A percentile compares a stretch with the other conserved stretches of the same genome.
phyloP scores from a whole-genome alignment of 129 eudicot species.

The Glebionis coronaria region DNA sequence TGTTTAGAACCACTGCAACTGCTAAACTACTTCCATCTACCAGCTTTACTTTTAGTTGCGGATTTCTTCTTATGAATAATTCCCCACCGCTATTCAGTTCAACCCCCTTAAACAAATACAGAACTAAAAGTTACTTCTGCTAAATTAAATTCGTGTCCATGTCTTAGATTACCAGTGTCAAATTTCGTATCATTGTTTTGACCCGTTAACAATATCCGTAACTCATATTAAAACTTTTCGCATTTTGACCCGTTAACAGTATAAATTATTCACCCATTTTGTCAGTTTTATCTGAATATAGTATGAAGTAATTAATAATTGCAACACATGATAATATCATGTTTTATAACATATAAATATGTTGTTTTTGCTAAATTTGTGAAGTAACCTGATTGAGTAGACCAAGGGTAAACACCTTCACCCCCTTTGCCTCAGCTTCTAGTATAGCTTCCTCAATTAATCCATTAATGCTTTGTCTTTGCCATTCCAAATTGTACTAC shows the following conservation, averaged over 20 bases:
- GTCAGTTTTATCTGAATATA: not conserved
- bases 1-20: slow-evolving; percentile 63
- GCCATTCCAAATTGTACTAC: slow-evolving; percentile 56
- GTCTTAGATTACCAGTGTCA: not conserved
- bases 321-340: not conserved
- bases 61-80: slow-evolving; percentile 47
- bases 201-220: too few species aligned
- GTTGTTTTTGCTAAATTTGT: not conserved
- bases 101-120: slow-evolving; percentile 40
- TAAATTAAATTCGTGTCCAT: not conserved
- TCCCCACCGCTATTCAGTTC: slow-evolving; percentile 48
- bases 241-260: too few species aligned
- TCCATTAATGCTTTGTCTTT: slow-evolving; percentile 45
- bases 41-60: slow-evolving; percentile 55
- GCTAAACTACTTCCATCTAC: slow-evolving; percentile 83
- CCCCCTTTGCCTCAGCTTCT: slow-evolving; percentile 60
- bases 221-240: not conserved
- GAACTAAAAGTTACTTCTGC: not conserved
- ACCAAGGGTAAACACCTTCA: slow-evolving; percentile 60
- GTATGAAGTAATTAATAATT: not conserved
- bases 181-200: not conserved
- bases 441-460: slow-evolving; percentile 68
- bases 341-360: not conserved
- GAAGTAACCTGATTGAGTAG: slow-evolving; percentile 59
- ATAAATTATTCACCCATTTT: not conserved